Evolutionary conservation across 2,329 filamentous ascomycete species (phyloP), one percentile per base, ranked within the genome.

Genomic region (Aspergillus neoniger): DNA sequence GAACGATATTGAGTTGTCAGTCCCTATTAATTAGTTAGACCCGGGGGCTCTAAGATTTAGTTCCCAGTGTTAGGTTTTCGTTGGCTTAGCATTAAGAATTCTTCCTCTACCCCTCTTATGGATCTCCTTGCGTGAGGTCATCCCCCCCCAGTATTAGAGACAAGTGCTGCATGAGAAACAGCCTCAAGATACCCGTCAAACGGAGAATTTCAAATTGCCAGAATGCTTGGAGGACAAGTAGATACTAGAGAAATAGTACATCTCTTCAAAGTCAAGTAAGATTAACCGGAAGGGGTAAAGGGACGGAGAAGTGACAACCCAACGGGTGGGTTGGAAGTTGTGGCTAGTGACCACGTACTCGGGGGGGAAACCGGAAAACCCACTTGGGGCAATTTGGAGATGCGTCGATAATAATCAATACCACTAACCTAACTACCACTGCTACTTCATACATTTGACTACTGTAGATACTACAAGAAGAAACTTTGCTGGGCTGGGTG

Each of bases 291-390:
- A 55, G 19, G 17, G 39, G 39, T 38, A 47, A 48, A 53, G 48
- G 47, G 32, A 41, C 21, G 23, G 39, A 19, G 36, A 32, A 39
- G 47, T 49, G 23, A 50, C 39, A 51, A 56, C 19, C 55, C 51
- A 55, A 63, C 59, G 53, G 47, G 25, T 17, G 39, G 41, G 43
- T 55, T 36, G 32, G 32, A 36, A 14, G 54, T 17, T 64, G 62
- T 64, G 62, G 62, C 62, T 64, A 56, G 62, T 64, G 62, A 57
- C 47, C 56, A 61, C 58, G 49, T 54, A 53, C 30, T 39, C 38
- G 30, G 19, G 41, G 41, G 19, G 41, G 10, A 19, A 17, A 17
- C 8, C 7, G 38, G 48, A 19, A 12, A 55, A 55, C 53, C 53
- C 53, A 55, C 53, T 21, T 44, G 41, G 19, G 21, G 32, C 32